These are phyloP conservation scores for Mantamonas sphyraenae DNA, from an alignment of 78 protist species.

Conservation along the genomic window DNA sequence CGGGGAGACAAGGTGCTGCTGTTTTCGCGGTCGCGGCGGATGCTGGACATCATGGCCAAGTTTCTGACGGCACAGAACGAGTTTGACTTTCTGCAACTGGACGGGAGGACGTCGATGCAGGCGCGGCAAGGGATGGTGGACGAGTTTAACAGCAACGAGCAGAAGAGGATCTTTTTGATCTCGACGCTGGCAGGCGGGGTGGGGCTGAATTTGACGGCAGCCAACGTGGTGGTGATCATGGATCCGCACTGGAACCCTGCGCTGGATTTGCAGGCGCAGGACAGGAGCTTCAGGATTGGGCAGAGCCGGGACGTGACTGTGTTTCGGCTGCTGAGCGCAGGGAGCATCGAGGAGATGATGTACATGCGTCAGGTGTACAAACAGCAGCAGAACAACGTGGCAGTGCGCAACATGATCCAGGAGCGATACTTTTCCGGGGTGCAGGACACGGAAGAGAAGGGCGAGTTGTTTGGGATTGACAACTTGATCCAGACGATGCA, in stretches of 20 bases:
- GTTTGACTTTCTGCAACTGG: not conserved
- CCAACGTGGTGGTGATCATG: constrained; percentile 22
- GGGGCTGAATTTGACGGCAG: constrained; percentile 42
- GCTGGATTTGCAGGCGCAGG: constrained; percentile 35
- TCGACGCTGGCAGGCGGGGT: constrained; percentile 39
- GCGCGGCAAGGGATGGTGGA: not conserved
- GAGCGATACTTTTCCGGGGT: constrained; percentile 9
- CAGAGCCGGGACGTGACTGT: constrained; percentile 17
- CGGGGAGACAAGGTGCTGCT: not conserved
- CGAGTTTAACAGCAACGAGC: not conserved
- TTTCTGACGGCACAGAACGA: not conserved
- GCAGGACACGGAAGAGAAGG: constrained; percentile 9
- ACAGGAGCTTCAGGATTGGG: constrained; percentile 43
- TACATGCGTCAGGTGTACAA: constrained; percentile 17
- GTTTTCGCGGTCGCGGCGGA: constrained; percentile 7
- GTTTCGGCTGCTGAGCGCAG: not conserved
- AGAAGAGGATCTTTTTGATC: constrained; percentile 12
- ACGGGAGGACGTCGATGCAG: not conserved
- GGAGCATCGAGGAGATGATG: constrained; percentile 15
- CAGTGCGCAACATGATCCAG: not conserved
- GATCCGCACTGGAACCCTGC: constrained; percentile 52
- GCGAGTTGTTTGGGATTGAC: constrained; percentile 12
- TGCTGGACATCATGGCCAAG: not conserved
- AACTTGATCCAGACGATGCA: not conserved
- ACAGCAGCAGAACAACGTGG: not conserved